These are phyloP conservation scores for Candida stauntonica DNA, from an alignment of 805 yeast genomes.

Conservation along the genomic window DNA sequence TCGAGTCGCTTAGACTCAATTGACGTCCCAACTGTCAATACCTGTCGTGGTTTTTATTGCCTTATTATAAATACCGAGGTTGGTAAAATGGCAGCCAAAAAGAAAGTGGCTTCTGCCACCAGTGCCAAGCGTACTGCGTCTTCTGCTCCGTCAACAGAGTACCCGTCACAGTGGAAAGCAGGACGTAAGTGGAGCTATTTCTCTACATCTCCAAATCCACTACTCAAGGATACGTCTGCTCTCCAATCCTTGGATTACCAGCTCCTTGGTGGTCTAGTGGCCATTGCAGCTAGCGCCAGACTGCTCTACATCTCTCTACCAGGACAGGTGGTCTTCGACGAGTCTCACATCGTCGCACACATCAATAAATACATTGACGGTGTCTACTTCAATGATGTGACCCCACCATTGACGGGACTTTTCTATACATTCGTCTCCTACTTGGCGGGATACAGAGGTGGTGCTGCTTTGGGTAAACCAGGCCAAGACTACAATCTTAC, in stretches of 20 bases:
- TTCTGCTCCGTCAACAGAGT: not conserved
- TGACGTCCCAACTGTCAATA: too few species aligned
- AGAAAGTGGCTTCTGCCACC: slow-evolving; percentile 5
- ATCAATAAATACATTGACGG: slow-evolving; percentile 48
- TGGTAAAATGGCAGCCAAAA: slow-evolving; percentile 9
- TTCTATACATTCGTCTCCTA: slow-evolving; percentile 50
- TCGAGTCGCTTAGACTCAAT: not conserved
- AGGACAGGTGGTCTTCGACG: slow-evolving; percentile 43
- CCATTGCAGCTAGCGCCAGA: slow-evolving; percentile 19
- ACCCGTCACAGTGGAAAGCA: slow-evolving; percentile 29
- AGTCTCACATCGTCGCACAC: slow-evolving; percentile 38
- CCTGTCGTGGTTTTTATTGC: too few species aligned
- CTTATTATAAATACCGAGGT: too few species aligned
- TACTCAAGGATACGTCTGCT: slow-evolving; percentile 12
- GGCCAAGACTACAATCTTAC: slow-evolving; percentile 15
- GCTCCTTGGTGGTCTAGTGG: slow-evolving; percentile 14
- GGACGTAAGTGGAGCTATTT: slow-evolving; percentile 32
- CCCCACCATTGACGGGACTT: slow-evolving; percentile 68
- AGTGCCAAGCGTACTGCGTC: slow-evolving; percentile 1
- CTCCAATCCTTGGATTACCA: slow-evolving; percentile 8
- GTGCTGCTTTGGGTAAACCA: slow-evolving; percentile 15
- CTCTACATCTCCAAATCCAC: slow-evolving; percentile 26
- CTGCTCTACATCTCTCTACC: slow-evolving; percentile 20
- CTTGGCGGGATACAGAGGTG: slow-evolving; percentile 48
- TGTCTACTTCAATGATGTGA: slow-evolving; percentile 62